Evolutionary conservation across 1,139 yeast genomes (phyloP).

Genomic region (Geotrichum europaeum): DNA sequence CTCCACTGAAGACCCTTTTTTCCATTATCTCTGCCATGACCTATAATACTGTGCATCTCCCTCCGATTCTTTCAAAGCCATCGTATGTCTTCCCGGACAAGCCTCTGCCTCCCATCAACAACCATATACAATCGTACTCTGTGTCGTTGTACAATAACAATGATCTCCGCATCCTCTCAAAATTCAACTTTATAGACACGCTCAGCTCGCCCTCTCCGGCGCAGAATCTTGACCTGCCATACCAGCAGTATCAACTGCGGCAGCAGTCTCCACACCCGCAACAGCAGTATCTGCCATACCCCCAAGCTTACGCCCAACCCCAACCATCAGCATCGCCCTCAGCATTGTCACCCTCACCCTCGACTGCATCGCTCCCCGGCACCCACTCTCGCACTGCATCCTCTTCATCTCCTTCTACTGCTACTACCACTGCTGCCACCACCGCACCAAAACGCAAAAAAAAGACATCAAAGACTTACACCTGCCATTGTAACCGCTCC

Average conservation of each 20-base stretch:
- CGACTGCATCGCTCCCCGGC: neutral
- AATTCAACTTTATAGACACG: constrained; percentile 10
- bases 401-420: neutral
- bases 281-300: neutral
- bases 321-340: neutral
- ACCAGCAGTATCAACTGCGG: neutral
- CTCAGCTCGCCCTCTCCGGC: constrained; percentile 5
- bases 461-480: constrained; percentile 40
- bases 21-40: neutral
- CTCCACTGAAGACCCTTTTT: neutral
- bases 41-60: neutral
- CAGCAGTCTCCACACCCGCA: neutral
- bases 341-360: neutral
- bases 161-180: constrained; percentile 11
- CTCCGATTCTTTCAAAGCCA: constrained; percentile 3
- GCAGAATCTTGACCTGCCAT: neutral
- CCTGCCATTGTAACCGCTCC: constrained; percentile 61
- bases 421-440: neutral
- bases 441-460: neutral
- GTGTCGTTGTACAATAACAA: neutral
- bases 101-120: constrained; percentile 3
- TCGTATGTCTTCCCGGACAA: constrained; percentile 4
- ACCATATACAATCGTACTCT: neutral
- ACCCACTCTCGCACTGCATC: neutral
- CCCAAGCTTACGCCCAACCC: neutral